Conservation (phyloP, 1,139 yeast species). For the Arxiozyma telluris region DNA sequence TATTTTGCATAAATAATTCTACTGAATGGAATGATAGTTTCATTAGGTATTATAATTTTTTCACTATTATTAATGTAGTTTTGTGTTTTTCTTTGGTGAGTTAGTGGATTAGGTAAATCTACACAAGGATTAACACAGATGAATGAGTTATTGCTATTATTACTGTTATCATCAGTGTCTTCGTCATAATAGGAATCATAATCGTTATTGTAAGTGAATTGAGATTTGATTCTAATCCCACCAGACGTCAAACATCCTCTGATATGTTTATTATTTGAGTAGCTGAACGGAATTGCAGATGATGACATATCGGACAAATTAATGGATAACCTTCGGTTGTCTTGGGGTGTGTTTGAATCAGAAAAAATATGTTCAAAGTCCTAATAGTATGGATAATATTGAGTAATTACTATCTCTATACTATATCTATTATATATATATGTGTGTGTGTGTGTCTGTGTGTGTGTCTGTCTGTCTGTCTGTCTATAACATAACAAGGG, state of each 20-base stretch:
- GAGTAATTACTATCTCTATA: too few species aligned
- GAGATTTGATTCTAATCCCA: constrained; percentile 2
- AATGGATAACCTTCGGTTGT: background rate
- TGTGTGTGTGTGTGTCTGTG: too few species aligned
- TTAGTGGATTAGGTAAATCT: background rate
- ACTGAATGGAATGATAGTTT: constrained; percentile 28
- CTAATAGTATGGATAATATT: too few species aligned
- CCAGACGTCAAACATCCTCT: background rate
- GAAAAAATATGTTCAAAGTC: too few species aligned
- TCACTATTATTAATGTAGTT: background rate
- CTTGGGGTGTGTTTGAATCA: background rate
- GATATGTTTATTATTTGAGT: background rate
- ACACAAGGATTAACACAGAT: background rate
- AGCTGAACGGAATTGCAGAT: background rate
- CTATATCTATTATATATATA: too few species aligned
- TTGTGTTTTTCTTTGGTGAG: background rate
- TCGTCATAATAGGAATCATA: background rate
- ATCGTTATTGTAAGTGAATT: background rate
- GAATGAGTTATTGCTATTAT: too few species aligned
- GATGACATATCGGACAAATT: background rate
- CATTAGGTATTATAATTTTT: constrained; percentile 3
- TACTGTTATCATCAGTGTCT: background rate
- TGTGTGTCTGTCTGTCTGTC: too few species aligned
- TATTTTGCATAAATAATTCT: constrained; percentile 24
- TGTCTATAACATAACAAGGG: too few species aligned